A percentile compares a stretch with the other conserved stretches of the same genome.
Conservation (phyloP, 2,329 filamentous ascomycete species). For the Fusarium sp. region DNA sequence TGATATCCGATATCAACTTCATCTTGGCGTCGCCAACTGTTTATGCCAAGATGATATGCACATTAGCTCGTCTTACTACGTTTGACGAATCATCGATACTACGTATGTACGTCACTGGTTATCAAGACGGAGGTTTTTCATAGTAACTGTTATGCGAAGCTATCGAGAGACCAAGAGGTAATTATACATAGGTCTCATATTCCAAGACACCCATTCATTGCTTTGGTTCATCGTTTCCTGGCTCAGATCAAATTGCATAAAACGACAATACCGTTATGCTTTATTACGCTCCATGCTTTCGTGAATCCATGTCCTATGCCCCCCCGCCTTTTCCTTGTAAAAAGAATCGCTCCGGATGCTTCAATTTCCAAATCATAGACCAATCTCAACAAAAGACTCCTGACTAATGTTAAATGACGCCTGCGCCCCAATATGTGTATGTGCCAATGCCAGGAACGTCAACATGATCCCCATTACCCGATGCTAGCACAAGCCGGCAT, state of each 20-base stretch:
- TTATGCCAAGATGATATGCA: constrained; percentile 27
- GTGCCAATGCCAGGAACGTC: constrained; percentile 31
- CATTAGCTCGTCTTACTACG: neutral
- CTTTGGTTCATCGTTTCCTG: neutral
- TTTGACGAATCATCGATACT: constrained; percentile 9
- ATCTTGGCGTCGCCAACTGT: constrained; percentile 15
- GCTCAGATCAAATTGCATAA: neutral
- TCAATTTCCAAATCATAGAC: constrained; percentile 15
- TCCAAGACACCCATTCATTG: neutral
- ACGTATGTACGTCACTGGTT: neutral
- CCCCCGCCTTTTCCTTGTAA: constrained; percentile 5
- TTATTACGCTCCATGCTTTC: constrained; percentile 1
- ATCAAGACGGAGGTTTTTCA: too few relatives aligned
- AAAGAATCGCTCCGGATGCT: constrained; percentile 28
- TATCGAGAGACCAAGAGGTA: neutral
- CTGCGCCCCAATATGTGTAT: constrained; percentile 36
- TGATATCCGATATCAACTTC: constrained; percentile 30
- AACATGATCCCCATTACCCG: constrained; percentile 35
- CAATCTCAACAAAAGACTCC: constrained; percentile 35
- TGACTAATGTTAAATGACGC: constrained; percentile 31
- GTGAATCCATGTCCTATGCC: neutral
- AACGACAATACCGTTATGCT: neutral
- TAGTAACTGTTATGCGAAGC: neutral
- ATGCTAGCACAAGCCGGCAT: constrained; percentile 20
- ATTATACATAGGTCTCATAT: too few relatives aligned